Evolutionary conservation across 495 filamentous ascomycete species (phyloP), one percentile per base, ranked within the genome.

Genomic region (Penicillium goetzii): DNA sequence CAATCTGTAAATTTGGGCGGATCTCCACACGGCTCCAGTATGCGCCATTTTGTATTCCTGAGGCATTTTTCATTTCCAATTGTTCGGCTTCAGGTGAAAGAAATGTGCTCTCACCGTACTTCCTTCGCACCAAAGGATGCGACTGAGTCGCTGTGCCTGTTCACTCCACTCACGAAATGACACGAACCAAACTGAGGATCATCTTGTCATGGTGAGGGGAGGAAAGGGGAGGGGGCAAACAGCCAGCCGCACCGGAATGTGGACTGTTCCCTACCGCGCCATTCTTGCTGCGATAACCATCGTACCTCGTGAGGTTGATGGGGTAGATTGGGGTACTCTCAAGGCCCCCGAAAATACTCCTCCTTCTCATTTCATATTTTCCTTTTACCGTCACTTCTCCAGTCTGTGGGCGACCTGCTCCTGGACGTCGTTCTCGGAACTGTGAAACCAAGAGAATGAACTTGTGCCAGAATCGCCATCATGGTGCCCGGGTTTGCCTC

Each of bases 1-100:
- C 33, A 23, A 12, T 51, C 49, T 58, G 53, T 47, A 43, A 63
- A 25, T 23, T 53, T 62, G 59, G 56, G 53, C 34, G 21, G 58
- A 34, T 61, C 56, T 34, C 64, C 57, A 66, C 63, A 26, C 54
- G 40, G 34, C 50, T 58, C 23, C 30, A 66, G 32, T 69, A 69
- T 72, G 69, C 61, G 69, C 61, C 58, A 72, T 72, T 72, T 72
- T 66, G 55, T 63, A 67, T 50, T 62, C 66, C 68, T 68, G 68
- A 71, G 68, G 68, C 68, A 69, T 69, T 71, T 71, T 71, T 62
- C 58, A 45, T 62, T 64, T 62, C 66, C 66, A 66, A 64, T 71
- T 51, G 60, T 69, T 66, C 40, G 49, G 14, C 49, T 43, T 43
- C 5, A 43, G 41, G 8, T 21, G 41, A 43, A 43, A 19, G n/a